Conservation (phyloP, 2,329 filamentous ascomycete species). For the Hansfordia pulvinata region DNA sequence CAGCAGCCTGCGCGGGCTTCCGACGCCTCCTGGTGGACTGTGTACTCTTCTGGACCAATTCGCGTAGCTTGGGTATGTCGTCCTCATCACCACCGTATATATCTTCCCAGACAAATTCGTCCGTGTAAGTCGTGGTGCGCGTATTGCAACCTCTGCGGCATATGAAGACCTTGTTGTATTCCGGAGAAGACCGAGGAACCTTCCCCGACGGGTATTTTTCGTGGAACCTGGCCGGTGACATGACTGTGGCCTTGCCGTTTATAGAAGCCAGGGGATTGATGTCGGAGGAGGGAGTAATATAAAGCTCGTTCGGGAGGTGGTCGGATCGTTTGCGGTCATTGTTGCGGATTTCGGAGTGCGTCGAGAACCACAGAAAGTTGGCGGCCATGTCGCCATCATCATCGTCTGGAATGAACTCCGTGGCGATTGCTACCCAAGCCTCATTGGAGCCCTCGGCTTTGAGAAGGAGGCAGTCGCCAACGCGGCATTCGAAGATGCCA, state of each 20-base stretch:
- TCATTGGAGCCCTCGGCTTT: constrained; percentile 80
- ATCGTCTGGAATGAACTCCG: constrained; percentile 63
- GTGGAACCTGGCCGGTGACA: constrained; percentile 59
- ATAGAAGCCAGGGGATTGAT: constrained; percentile 78
- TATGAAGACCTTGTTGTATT: constrained; percentile 76
- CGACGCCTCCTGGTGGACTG: constrained; percentile 49
- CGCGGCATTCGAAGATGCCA: constrained; percentile 59
- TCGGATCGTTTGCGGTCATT: constrained; percentile 72
- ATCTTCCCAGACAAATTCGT: constrained; percentile 87
- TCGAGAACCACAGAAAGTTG: constrained; percentile 92
- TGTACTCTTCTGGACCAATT: constrained; percentile 57
- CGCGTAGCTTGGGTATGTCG: constrained; percentile 52
- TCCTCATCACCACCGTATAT: constrained; percentile 53
- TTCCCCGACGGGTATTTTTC: constrained; percentile 60
- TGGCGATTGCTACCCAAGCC: constrained; percentile 85
- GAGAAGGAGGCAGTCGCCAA: constrained; percentile 76
- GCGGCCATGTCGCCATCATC: constrained; percentile 67
- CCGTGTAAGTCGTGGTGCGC: constrained; percentile 77
- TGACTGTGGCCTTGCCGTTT: constrained; percentile 72
- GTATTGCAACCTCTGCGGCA: constrained; percentile 85
- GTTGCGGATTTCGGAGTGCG: constrained; percentile 77
- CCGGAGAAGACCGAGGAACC: constrained; percentile 57
- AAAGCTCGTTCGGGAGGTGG: constrained; percentile 76
- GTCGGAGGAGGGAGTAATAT: constrained; percentile 80
- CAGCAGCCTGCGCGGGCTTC: constrained; percentile 13